Base-by-base conservation (phyloP, 2,329 filamentous ascomycete species). In the Fonsecaea erecta region DNA sequence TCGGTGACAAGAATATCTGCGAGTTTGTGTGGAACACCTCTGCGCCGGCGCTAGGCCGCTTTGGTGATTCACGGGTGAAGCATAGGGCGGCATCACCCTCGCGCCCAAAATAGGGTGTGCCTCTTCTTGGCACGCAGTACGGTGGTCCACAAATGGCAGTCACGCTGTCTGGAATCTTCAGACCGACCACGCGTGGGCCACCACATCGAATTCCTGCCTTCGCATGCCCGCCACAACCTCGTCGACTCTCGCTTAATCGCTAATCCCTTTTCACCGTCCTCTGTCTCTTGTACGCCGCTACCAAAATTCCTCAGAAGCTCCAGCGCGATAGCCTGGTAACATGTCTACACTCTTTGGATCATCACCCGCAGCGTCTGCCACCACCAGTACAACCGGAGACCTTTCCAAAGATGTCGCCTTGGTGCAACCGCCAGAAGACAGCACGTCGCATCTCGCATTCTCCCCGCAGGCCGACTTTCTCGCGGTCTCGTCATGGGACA, bases 401-500 rank as follows among this genome's bases (percentile, higher is more conserved):
- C 88, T 97, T 65, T 93, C 90, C 75, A 90, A 93, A 75, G 95
- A 99, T 78, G 88, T 98, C 61, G 85, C 90, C 60, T 83, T 99
- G 62, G 85, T 82, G 66, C 86, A 89, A 70, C 90, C 91, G 14
- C 95, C 95, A 24, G 89, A 92, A 71, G 95, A 99, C 79, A 91
- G 90, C 78, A 90, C 98, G 74, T 93, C 93, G 37, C 92, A 93
- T 75, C 84, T 99, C 66, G 83, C 87, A 55, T 99, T 97, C 81
- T 93, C 90, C 14, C 87, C 90, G 1, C 83, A 83, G 60, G 85
- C 81, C 71, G 92, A 98, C 73, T 90, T 96, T 76, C 84, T 99
- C 18, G 93, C 94, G 26, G 91, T 97, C 37, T 83, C 92, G 54
- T 97, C 92, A 73, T 99, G 95, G 95, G 95, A 99, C 80, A 96